Base-by-base conservation (phyloP, 2,329 filamentous ascomycete genomes). In the Chalaropsis thielavioides region DNA sequence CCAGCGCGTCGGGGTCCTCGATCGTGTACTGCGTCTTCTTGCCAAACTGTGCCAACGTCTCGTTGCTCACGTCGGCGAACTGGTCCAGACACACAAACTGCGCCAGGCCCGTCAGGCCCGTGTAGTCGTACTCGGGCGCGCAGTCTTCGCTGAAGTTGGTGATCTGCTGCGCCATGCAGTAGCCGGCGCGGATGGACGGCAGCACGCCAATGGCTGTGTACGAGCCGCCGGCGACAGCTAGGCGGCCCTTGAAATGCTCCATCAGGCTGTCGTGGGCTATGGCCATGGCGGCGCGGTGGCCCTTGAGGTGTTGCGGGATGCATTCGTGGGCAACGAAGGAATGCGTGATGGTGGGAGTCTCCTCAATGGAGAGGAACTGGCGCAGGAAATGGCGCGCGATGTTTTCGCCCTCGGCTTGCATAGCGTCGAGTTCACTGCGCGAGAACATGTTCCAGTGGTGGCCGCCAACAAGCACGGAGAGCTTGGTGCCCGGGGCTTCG, bases 401-500 rank as follows among this genome's bases (percentile, higher is more conserved):
- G 6, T 95, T 78, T 1, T 78, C 75, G 68, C 83, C 82, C 41
- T 92, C 90, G 81, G 92, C 87, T 5, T 75, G 72, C 31, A 88
- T 76, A 17, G 84, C 90, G 69, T 88, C 81, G 15, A 85, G 78
- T 68, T 85, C 80, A 62, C 81, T 77, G 0, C 90, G 91, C 0
- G 70, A 62, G 1, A 68, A 70, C 58, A 69, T 70, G 72, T 90
- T 81, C 90, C 90, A 97, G 82, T 89, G 90, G 75, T 96, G 91
- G 1, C 94, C 94, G 67, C 94, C 94, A 65, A 99, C 78, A 85
- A 99, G 95, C 70, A 97, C 89, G 17, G 92, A 96, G 63, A 97
- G 75, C 74, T 95, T 96, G 15, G 90, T 95, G 27, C 89, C 90
- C 43, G 69, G 69, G n/a, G 74, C 74, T 67, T 75, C 74, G 75